Percentiles rank a stretch among this genome's conserved stretches.
Evolutionary conservation across 306 rosid species (phyloP).

Genomic region (Gastrolobium bilobum): DNA sequence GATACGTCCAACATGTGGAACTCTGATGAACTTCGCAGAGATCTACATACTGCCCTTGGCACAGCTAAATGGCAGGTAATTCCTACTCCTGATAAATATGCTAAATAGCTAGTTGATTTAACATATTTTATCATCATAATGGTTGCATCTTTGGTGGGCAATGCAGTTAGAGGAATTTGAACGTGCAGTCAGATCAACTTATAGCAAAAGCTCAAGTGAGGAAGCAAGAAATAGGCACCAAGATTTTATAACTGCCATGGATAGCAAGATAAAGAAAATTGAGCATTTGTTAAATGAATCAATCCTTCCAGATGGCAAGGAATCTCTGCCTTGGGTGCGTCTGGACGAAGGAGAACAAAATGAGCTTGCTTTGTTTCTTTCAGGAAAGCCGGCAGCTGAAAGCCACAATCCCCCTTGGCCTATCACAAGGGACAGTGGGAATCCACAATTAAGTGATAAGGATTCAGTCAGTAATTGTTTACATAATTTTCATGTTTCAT

Average conservation of each 20-base stretch:
- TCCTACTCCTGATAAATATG: neutral
- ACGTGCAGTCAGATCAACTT: constrained; percentile 72
- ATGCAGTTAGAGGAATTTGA: constrained; percentile 92
- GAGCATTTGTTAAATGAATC: constrained; percentile 65
- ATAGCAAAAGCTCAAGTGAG: constrained; percentile 59
- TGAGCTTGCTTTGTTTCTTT: constrained; percentile 88
- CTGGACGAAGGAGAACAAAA: constrained; percentile 83
- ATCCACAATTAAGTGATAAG: constrained; percentile 44
- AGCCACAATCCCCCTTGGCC: constrained; percentile 39
- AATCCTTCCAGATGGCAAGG: constrained; percentile 52
- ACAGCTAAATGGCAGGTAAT: constrained; percentile 98
- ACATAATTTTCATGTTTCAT: constrained; percentile 51
- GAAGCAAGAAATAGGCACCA: constrained; percentile 77
- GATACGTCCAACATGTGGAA: constrained; percentile 72
- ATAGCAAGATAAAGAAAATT: constrained; percentile 64
- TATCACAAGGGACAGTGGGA: constrained; percentile 49
- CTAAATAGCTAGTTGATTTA: constrained; percentile 10
- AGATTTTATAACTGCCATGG: constrained; percentile 73
- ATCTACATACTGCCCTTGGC: constrained; percentile 81
- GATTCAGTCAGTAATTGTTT: constrained; percentile 46
- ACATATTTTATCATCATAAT: constrained; percentile 1
- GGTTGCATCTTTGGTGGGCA: constrained; percentile 41
- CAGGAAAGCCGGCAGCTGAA: constrained; percentile 61
- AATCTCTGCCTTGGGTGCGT: constrained; percentile 71
- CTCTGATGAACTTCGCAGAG: constrained; percentile 75